Base-by-base conservation (phyloP, 352 stramenopile genomes). In the Blastocystis sp. region DNA sequence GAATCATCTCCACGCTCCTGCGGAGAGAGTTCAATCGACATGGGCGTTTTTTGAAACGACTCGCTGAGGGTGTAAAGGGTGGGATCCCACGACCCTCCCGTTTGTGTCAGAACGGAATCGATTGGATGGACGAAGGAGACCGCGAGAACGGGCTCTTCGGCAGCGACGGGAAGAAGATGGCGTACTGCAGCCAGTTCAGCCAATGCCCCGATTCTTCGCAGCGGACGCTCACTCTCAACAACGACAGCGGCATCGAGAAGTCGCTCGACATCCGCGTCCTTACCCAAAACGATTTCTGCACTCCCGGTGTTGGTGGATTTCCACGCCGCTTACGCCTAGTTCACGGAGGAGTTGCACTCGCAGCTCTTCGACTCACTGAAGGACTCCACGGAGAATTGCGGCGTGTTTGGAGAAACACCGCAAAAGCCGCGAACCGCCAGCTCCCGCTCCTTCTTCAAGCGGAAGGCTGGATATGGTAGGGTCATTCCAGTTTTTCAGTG, bases 241-340 rank as follows among this genome's bases (percentile, higher is more conserved):
- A 62, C 34, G 52, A 84, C 34, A 84, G 40, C 40, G 66, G 74
- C 34, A 84, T 84, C 60, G 74, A 84, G 4, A 84, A 84, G 61
- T 84, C 74, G 41, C 74, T 84, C 2, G 74, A 84, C 43, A 62
- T 84, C 21, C 74, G 56, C n/a, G n/a, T 84, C 11, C 53, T 84
- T n/a, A 69, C 74, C 21, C 74, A 84, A 41, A 84, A 69, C 28
- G 74, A 84, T 56, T 84, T 84, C 52, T 69, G 45, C 45, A 84
- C 74, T 84, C 74, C 74, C 4, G 74, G 52, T 11, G 74, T 84
- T 14, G 41, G 71, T 52, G 14, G 45, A 45, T 28, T 21, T 28
- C n/a, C 23, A 3, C 11, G 2, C 10, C 17, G 34, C 14, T 67
- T 38, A 84, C 7, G 14, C 34, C 17, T 69, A 84, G 74, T 64